These are phyloP conservation scores for Pyrenophora seminiperda DNA, from an alignment of 2,329 filamentous ascomycete genomes.

Conservation along the genomic window DNA sequence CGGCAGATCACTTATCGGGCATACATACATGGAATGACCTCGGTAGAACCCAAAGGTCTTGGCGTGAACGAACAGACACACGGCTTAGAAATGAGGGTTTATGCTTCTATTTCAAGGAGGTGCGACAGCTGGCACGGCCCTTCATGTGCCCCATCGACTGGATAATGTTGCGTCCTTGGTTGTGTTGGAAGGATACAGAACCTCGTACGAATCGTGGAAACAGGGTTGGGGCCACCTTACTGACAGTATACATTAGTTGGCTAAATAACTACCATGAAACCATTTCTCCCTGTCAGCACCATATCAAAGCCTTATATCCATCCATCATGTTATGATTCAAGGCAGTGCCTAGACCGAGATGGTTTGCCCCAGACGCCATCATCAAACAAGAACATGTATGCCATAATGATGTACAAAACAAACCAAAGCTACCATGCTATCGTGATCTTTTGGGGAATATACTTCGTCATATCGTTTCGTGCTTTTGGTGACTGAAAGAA, in stretches of 20 bases:
- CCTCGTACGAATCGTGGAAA: too few species aligned
- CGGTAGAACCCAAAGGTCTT: too few species aligned
- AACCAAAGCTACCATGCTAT: slow-evolving; percentile 21
- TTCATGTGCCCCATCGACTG: too few species aligned
- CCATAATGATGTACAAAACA: slow-evolving; percentile 30
- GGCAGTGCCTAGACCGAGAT: slow-evolving; percentile 3
- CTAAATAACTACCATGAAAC: slow-evolving; percentile 2
- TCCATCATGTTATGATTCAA: not conserved
- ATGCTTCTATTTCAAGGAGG: too few species aligned
- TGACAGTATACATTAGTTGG: not conserved
- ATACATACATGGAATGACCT: too few species aligned
- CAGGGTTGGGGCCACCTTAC: too few species aligned
- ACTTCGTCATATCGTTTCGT: slow-evolving; percentile 38
- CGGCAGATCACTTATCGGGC: too few species aligned
- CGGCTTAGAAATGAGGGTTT: too few species aligned
- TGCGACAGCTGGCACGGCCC: too few species aligned
- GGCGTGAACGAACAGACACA: too few species aligned
- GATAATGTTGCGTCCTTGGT: too few species aligned
- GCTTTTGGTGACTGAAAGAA: slow-evolving; percentile 33
- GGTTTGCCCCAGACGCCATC: slow-evolving; percentile 8
- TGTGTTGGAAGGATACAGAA: too few species aligned
- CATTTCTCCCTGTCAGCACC: slow-evolving; percentile 18
- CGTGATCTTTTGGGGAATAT: slow-evolving; percentile 38
- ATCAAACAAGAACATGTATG: slow-evolving; percentile 14
- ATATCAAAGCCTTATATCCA: slow-evolving; percentile 12